A percentile compares a stretch with the other conserved stretches of the same genome.
Conservation (phyloP, 306 rosid genomes). For the Trifolium pratense region DNA sequence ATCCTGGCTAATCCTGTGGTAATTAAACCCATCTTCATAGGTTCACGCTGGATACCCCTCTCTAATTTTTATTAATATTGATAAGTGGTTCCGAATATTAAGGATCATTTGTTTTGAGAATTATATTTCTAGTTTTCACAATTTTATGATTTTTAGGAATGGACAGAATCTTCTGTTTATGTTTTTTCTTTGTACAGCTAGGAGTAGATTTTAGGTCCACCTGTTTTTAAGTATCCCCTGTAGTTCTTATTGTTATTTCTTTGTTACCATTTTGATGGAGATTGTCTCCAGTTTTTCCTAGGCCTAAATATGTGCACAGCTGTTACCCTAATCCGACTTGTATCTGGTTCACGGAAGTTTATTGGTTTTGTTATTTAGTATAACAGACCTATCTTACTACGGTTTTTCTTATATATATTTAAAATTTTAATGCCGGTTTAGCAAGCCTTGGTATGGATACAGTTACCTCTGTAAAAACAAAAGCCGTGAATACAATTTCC, state of each 20-base stretch:
- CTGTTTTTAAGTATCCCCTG: background rate
- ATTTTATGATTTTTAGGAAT: slow-evolving; percentile 7
- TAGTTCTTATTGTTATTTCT: background rate
- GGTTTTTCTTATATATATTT: background rate
- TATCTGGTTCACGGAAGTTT: too few species aligned
- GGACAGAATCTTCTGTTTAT: background rate
- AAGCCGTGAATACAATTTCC: background rate
- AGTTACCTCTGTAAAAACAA: background rate
- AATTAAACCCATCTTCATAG: background rate
- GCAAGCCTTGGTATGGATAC: background rate
- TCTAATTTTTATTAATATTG: background rate
- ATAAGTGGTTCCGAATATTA: slow-evolving; percentile 5
- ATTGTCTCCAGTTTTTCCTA: background rate
- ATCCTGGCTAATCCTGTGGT: slow-evolving; percentile 24
- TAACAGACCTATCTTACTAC: background rate
- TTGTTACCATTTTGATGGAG: slow-evolving; percentile 6
- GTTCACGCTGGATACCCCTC: slow-evolving; percentile 1
- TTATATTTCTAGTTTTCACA: slow-evolving; percentile 10
- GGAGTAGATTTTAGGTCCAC: slow-evolving; percentile 6
- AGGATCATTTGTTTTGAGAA: slow-evolving; percentile 6
- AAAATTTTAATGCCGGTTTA: background rate
- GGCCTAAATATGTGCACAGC: too few species aligned
- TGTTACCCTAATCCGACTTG: too few species aligned
- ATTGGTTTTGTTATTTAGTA: background rate
- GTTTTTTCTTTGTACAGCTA: background rate